Percentiles rank a stretch among this genome's conserved stretches.
Evolutionary conservation across 345 rosid genomes (phyloP).

Genomic region (Erucastrum elatum): DNA sequence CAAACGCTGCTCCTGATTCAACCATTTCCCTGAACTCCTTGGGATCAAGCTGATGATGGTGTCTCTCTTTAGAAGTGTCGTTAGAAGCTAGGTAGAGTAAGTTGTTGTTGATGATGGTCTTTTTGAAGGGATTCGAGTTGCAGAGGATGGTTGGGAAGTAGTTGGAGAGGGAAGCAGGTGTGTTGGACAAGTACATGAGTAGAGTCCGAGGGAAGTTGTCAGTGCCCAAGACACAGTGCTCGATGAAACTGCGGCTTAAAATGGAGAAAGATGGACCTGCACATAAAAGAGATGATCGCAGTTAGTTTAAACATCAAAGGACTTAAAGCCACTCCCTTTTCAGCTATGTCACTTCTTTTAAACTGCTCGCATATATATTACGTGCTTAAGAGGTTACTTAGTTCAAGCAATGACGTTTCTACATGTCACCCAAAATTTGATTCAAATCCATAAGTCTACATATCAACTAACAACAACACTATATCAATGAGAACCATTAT

Average conservation of each 20-base stretch:
- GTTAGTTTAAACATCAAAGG: slow-evolving; percentile 10
- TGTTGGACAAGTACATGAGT: slow-evolving; percentile 87
- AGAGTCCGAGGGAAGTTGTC: slow-evolving; percentile 93
- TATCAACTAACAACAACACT: too few relatives aligned
- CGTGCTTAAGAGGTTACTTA: neutral
- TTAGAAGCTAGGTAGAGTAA: slow-evolving; percentile 50
- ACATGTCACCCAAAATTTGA: too few relatives aligned
- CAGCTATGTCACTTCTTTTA: neutral
- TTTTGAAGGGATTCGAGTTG: slow-evolving; percentile 61
- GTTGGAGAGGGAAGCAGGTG: slow-evolving; percentile 63
- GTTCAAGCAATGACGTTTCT: neutral
- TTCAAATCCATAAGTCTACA: too few relatives aligned
- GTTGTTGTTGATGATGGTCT: slow-evolving; percentile 69
- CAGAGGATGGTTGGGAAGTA: slow-evolving; percentile 86
- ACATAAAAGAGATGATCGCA: slow-evolving; percentile 8
- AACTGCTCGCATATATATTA: neutral
- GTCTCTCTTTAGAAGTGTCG: slow-evolving; percentile 43
- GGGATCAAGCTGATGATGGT: slow-evolving; percentile 50
- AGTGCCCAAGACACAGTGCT: slow-evolving; percentile 75
- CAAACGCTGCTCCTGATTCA: slow-evolving; percentile 85
- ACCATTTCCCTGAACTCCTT: slow-evolving; percentile 66
- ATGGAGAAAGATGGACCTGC: slow-evolving; percentile 81
- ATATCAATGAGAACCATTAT: neutral
- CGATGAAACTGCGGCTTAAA: slow-evolving; percentile 69
- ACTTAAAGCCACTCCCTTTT: neutral